Percentiles rank a stretch among this genome's conserved stretches.
These are phyloP conservation scores for Lavandula angustifolia DNA, from an alignment of 257 asterid species.

Conservation along the genomic window DNA sequence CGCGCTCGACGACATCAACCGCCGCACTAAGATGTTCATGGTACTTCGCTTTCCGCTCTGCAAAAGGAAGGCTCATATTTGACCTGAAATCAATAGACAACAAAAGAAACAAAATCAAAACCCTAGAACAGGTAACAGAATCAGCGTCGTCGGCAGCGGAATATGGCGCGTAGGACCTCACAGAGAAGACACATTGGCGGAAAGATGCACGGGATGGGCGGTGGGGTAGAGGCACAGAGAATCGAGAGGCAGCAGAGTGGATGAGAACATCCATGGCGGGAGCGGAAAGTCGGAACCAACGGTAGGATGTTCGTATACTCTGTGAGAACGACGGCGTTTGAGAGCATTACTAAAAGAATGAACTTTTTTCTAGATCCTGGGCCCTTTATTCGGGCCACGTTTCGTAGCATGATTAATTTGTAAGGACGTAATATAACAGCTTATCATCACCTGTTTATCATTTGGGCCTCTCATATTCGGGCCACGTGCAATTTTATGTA, in stretches of 20 bases:
- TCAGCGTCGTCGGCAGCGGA: not conserved
- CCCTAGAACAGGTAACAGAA: slow-evolving; percentile 31
- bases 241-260: slow-evolving; percentile 51
- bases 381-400: no score
- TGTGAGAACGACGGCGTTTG: slow-evolving; percentile 13
- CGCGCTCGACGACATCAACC: slow-evolving; percentile 77
- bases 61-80: slow-evolving; percentile 53
- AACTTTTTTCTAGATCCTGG: no score
- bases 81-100: slow-evolving; percentile 51
- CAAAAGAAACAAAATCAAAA: slow-evolving; percentile 24
- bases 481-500: no score
- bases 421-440: no score
- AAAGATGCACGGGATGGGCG: slow-evolving; percentile 40
- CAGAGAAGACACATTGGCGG: slow-evolving; percentile 50
- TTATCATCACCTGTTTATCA: no score
- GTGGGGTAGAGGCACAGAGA: slow-evolving; percentile 38
- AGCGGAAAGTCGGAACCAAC: slow-evolving; percentile 36
- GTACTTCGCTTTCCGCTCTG: slow-evolving; percentile 59
- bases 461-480: no score
- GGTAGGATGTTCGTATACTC: slow-evolving; percentile 29
- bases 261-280: slow-evolving; percentile 65
- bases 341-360: no score
- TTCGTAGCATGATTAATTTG: no score
- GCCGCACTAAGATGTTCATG: slow-evolving; percentile 78
- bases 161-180: slow-evolving; percentile 43